Conservation (phyloP, 805 yeast genomes). For the Metschnikowia arizonensis region DNA sequence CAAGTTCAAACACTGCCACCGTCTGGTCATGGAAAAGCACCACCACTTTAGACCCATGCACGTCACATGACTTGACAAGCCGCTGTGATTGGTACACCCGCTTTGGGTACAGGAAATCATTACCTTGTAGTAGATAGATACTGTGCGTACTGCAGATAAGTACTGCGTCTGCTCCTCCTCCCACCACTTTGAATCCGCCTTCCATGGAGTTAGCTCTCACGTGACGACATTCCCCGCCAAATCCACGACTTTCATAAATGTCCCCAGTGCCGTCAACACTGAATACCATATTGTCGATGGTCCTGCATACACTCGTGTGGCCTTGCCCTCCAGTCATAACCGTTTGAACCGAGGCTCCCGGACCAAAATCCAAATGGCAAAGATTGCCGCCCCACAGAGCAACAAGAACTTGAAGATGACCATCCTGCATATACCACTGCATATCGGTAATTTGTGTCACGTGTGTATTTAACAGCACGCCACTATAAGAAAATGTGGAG, state of each 20-base stretch:
- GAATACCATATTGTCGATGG: background rate
- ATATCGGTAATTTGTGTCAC: constrained; percentile 8
- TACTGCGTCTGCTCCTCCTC: background rate
- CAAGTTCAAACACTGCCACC: constrained; percentile 1
- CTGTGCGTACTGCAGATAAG: constrained; percentile 1
- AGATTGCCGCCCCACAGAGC: constrained; percentile 15
- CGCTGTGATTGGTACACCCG: background rate
- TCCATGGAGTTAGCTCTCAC: background rate
- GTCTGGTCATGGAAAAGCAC: constrained; percentile 9
- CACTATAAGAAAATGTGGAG: background rate
- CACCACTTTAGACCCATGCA: background rate
- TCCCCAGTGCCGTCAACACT: background rate
- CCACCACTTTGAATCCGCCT: background rate
- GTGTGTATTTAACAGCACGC: background rate
- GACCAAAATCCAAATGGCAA: constrained; percentile 1
- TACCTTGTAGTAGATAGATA: background rate
- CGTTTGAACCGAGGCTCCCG: background rate
- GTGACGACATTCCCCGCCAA: constrained; percentile 1
- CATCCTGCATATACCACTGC: background rate
- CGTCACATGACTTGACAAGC: background rate
- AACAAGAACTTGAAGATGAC: background rate
- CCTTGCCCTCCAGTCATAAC: background rate
- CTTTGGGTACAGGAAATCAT: background rate
- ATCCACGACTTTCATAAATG: background rate
- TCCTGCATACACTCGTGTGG: constrained; percentile 3